Evolutionary conservation across 2,329 filamentous ascomycete species (phyloP).

Genomic region (Fusarium sp.): DNA sequence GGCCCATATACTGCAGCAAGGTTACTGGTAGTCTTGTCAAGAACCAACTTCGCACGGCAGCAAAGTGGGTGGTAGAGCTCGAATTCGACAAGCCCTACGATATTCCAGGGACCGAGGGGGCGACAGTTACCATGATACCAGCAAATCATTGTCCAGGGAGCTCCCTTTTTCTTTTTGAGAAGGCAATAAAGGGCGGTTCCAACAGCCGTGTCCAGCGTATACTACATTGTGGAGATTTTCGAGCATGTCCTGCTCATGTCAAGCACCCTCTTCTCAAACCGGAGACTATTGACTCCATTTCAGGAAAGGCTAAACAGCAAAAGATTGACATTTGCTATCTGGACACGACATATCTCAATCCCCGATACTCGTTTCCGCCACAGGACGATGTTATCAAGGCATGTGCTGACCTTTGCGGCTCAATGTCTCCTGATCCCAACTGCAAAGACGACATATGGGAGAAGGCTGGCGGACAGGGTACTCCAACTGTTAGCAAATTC

Average conservation of each 20-base stretch:
- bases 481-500: slow-evolving; percentile 63
- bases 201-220: slow-evolving; percentile 77
- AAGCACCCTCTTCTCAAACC: slow-evolving; percentile 84
- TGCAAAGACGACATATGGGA: slow-evolving; percentile 61
- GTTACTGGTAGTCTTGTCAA: slow-evolving; percentile 91
- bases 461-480: slow-evolving; percentile 55
- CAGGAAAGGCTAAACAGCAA: slow-evolving; percentile 79
- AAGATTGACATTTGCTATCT: slow-evolving; percentile 96
- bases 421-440: slow-evolving; percentile 72
- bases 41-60: slow-evolving; percentile 85
- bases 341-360: slow-evolving; percentile 96
- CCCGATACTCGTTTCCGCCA: slow-evolving; percentile 91
- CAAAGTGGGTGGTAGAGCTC: slow-evolving; percentile 84
- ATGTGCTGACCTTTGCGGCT: slow-evolving; percentile 88
- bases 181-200: slow-evolving; percentile 70
- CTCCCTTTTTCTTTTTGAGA: slow-evolving; percentile 93
- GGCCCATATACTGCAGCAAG: slow-evolving; percentile 95
- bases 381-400: slow-evolving; percentile 89
- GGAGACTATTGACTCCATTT: slow-evolving; percentile 74
- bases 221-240: slow-evolving; percentile 94
- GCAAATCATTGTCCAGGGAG: slow-evolving; percentile 98
- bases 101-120: slow-evolving; percentile 83
- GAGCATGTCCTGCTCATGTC: slow-evolving; percentile 87
- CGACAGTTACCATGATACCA: slow-evolving; percentile 91
- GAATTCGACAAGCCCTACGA: slow-evolving; percentile 85